Conservation (phyloP, 371 early-diverging fungal species). For the Blakeslea trispora region DNA sequence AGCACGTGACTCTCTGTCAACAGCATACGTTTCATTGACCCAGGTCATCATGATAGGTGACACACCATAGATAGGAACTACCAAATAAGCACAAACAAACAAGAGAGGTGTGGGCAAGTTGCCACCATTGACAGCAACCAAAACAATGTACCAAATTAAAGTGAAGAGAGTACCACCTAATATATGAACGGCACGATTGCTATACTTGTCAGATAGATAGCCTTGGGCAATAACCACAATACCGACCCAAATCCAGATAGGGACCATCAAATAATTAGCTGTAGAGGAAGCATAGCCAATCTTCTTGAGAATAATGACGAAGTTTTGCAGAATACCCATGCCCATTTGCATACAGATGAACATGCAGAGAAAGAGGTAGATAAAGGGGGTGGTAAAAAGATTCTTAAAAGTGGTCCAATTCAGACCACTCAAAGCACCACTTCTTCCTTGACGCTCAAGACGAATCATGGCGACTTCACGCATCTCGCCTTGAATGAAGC, state of each 20-base stretch:
- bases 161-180: slow-evolving; percentile 38
- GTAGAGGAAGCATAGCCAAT: slow-evolving; percentile 35
- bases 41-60: slow-evolving; percentile 47
- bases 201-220: slow-evolving; percentile 36
- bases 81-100: slow-evolving; percentile 38
- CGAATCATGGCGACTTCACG: slow-evolving; percentile 51
- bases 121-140: slow-evolving; percentile 55
- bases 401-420: slow-evolving; percentile 38
- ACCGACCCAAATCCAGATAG: slow-evolving; percentile 46
- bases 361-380: slow-evolving; percentile 36
- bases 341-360: slow-evolving; percentile 50
- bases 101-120: slow-evolving; percentile 31
- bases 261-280: slow-evolving; percentile 50
- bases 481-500: slow-evolving; percentile 53
- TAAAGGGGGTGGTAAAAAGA: slow-evolving; percentile 40
- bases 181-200: slow-evolving; percentile 44
- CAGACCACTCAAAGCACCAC: slow-evolving; percentile 22
- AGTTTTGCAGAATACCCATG: slow-evolving; percentile 47
- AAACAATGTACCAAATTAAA: slow-evolving; percentile 51
- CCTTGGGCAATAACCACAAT: slow-evolving; percentile 46
- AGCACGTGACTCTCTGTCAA: slow-evolving; percentile 35
- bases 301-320: slow-evolving; percentile 40
- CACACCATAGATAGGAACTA: slow-evolving; percentile 36
- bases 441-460: slow-evolving; percentile 45
- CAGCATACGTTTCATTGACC: slow-evolving; percentile 41